Conservation (phyloP, 768 basidiomycete species). For the Rhodotorula diobovata region DNA sequence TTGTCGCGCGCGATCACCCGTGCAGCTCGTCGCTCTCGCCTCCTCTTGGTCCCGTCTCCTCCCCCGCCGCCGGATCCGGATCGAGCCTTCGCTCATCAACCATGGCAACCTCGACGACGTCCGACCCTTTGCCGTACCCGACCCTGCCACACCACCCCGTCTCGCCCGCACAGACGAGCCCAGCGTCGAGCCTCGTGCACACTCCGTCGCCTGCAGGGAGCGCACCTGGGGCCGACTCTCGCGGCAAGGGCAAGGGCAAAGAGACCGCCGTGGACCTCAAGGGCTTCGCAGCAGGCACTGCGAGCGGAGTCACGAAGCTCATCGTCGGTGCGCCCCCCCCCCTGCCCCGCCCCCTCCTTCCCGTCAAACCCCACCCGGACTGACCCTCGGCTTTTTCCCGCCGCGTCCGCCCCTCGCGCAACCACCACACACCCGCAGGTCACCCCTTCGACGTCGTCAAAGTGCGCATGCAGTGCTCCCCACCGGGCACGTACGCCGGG, state of each 20-base stretch:
- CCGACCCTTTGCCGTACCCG: slow-evolving; percentile 1
- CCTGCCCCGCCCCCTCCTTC: no score
- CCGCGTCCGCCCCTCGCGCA: background rate
- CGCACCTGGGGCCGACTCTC: background rate
- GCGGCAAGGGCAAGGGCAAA: background rate
- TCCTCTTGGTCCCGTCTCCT: background rate
- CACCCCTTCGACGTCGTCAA: slow-evolving; percentile 64
- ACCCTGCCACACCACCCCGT: background rate
- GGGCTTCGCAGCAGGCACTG: slow-evolving; percentile 39
- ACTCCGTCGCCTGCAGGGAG: no score
- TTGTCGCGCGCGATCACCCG: background rate
- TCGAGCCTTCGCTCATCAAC: background rate
- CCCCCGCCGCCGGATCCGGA: no score
- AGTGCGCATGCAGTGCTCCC: slow-evolving; percentile 66
- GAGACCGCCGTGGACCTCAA: slow-evolving; percentile 10
- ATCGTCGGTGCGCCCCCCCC: slow-evolving; percentile 35
- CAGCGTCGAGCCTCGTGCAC: background rate
- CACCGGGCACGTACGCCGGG: slow-evolving; percentile 60
- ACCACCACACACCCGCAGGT: background rate
- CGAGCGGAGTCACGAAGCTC: slow-evolving; percentile 39
- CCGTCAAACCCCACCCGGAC: no score
- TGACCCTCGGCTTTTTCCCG: background rate
- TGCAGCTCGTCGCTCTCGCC: no score
- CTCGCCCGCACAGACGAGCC: background rate
- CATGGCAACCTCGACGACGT: slow-evolving; percentile 10